Evolutionary conservation across 805 yeast species (phyloP), one percentile per base, ranked within the genome.

Genomic region (Lipomyces orientalis): DNA sequence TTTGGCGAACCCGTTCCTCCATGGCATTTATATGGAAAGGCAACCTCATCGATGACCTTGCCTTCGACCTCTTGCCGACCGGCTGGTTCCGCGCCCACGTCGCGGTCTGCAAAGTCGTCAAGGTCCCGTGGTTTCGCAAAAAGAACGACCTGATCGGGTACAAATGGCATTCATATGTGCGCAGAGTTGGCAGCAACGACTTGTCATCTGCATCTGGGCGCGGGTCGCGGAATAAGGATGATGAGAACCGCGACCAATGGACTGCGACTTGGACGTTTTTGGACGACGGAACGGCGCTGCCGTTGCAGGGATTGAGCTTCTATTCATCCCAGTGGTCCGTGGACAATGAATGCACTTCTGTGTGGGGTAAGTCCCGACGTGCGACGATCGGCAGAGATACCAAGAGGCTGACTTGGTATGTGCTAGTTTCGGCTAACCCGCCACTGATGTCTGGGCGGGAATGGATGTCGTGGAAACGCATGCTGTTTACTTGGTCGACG

Each of bases 41-140:
- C 12, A 25, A 29, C 10, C 34, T 43, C 22, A 9, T 43, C 35
- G 61, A 43, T 43, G 14, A 25, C 22, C 35, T 58, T 2, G 52
- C 63, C 25, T 61, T 61, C 29, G 61, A 37, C 49, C 59, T 29
- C 5, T 10, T 16, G 33, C 63, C 64, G 14, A n/a, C 8, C 16
- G 64, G 64, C 14, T 61, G 64, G 64, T 49, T 61, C n/a, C 59
- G 64, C 25, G 33, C 64, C 31, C 61, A 61, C 34, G 43, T 54
- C 16, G 61, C 64, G 14, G 29, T 61, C 12, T 54, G 52, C 64
- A 54, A n/a, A 12, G 43, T 58, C 2, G 65, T 61, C 37, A 61
- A 61, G 34, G 19, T 56, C 8, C 59, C 59, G 65, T 61, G 64
- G 64, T 19, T 61, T 2, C 51, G 52, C 14, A 58, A 34, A 8